Percentiles rank a stretch among this genome's conserved stretches.
Evolutionary conservation across 768 basidiomycete species (phyloP).

Genomic region (Pleurotus platypus): DNA sequence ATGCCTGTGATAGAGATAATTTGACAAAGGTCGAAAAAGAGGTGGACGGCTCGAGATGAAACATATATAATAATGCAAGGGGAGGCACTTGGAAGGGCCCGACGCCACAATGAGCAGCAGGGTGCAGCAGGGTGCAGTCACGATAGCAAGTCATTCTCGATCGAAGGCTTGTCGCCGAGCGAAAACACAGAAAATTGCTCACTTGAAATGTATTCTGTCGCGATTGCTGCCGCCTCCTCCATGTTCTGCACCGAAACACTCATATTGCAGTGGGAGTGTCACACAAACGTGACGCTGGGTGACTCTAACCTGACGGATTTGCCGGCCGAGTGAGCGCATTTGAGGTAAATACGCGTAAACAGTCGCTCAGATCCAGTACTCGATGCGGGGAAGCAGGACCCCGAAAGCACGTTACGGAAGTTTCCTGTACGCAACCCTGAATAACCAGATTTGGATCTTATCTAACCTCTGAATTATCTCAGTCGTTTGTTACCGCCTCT

Average conservation of each 20-base stretch:
- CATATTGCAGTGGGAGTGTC: not conserved
- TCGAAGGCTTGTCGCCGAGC: not conserved
- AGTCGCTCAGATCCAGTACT: not conserved
- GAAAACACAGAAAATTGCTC: conserved; percentile 14
- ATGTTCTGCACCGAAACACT: conserved; percentile 23
- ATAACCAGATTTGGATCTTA: conserved; percentile 1
- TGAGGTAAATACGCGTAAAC: not conserved
- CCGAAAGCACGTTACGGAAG: not conserved
- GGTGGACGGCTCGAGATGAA: not conserved
- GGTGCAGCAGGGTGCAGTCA: not conserved
- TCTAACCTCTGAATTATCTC: not conserved
- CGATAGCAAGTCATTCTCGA: not conserved
- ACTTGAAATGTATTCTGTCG: conserved; percentile 45
- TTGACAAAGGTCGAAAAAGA: not conserved
- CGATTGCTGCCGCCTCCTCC: conserved; percentile 41
- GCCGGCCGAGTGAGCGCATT: not conserved
- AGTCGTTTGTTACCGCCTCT: too few species aligned
- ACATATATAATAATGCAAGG: not conserved
- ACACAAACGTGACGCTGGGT: not conserved
- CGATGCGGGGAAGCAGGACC: conserved; percentile 2
- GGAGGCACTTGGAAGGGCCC: not conserved
- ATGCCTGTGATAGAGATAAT: conserved; percentile 27
- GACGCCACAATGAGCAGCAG: not conserved
- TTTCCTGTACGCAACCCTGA: not conserved
- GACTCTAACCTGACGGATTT: not conserved